Base-by-base conservation (phyloP, 2,329 filamentous ascomycete species). In the Helotiales sp. region DNA sequence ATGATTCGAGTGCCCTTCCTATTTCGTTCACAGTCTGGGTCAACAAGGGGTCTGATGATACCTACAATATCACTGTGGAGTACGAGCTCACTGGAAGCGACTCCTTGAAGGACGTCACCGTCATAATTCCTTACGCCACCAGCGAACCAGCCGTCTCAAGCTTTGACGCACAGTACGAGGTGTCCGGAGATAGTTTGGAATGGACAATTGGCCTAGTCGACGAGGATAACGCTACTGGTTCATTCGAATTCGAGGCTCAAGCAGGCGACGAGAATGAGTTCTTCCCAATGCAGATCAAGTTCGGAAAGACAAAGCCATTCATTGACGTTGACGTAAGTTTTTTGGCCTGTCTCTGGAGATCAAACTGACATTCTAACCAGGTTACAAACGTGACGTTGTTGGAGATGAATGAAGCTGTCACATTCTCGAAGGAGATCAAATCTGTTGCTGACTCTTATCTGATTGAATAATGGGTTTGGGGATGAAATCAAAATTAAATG, bases 21-120 rank as follows among this genome's bases (percentile, higher is more conserved):
- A 96, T 99, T 76, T 96, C 92, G 43, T 98, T 99, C 79, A 97
- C 93, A 1, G 95, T 97, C 43, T 99, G 96, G 96, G 93, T 97
- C 68, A 97, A 97, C 81, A 93, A 94, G 80, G 91, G 92, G 57
- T 86, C 88, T 24, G 88, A 90, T 55, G 88, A 89, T 77, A 93
- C 90, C 75, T 96, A 91, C 80, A 96, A 92, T 71, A 88, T 99
- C 77, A 99, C 95, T 1, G 88, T 98, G 37, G 96, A 98, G 80
- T 99, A 98, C 78, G 96, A 99, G 79, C 87, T 97, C 67, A 95
- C 92, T 0, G 92, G 93, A 61, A 85, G 88, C 1, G 92, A 95
- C 72, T 80, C 87, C 13, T 83, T 99, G 67, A 91, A 89, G 70
- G 93, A 98, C 77, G 95, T 98, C 55, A 87, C 88, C 43, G 92